phyloP scores from a whole-genome alignment of 2,329 filamentous ascomycete species.

The Monosporascus sp. region DNA sequence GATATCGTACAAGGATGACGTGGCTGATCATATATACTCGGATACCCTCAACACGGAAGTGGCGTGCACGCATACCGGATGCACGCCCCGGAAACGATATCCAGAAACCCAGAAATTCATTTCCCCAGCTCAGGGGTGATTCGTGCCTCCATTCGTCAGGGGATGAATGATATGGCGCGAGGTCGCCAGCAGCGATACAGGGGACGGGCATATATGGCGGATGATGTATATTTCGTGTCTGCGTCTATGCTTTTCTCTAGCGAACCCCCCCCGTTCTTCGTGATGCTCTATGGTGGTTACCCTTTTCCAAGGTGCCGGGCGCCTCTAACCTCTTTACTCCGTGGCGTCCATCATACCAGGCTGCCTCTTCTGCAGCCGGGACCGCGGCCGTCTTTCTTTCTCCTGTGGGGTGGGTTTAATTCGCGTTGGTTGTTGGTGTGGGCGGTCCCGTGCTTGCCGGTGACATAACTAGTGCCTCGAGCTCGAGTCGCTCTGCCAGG shows the following conservation, averaged over 20 bases:
- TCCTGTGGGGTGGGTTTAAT: not conserved
- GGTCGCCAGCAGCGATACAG: not conserved
- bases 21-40: no score
- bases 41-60: no score
- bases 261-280: not conserved
- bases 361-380: not conserved
- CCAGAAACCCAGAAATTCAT: no score
- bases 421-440: constrained; percentile 1
- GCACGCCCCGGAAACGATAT: no score
- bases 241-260: not conserved
- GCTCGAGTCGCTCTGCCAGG: constrained; percentile 24
- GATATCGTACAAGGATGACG: no score
- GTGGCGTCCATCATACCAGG: not conserved
- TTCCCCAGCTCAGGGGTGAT: no score
- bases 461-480: constrained; percentile 28
- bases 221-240: not conserved
- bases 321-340: not conserved
- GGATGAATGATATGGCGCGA: not conserved
- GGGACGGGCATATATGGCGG: not conserved
- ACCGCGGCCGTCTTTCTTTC: not conserved
- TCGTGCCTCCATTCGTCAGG: no score
- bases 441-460: constrained; percentile 6
- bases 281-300: not conserved
- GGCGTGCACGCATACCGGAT: no score
- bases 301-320: not conserved